Evolutionary conservation across 352 stramenopile genomes (phyloP).

Genomic region (Phytophthora tubulina): DNA sequence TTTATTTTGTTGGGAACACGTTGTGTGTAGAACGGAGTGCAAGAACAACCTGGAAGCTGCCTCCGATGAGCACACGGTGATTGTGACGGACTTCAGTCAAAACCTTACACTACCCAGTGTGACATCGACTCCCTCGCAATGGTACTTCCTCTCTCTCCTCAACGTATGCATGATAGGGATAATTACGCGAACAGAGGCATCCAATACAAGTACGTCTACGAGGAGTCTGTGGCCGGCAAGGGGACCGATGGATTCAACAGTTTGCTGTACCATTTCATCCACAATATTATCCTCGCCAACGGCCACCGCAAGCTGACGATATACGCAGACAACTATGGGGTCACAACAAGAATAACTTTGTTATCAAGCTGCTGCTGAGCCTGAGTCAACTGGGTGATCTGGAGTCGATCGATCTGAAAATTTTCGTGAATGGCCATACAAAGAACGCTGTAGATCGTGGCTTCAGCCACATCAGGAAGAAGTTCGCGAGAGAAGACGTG

Average conservation of each 20-base stretch:
- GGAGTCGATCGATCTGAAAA: neutral
- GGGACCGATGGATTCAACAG: constrained; percentile 20
- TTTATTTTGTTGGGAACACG: constrained; percentile 1
- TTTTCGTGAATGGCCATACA: neutral
- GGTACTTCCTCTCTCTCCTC: constrained; percentile 33
- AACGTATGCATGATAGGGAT: constrained; percentile 27
- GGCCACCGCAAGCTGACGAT: constrained; percentile 5
- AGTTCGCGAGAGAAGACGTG: too few relatives aligned
- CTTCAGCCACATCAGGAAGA: too few relatives aligned
- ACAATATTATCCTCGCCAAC: neutral
- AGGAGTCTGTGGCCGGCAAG: constrained; percentile 11
- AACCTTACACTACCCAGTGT: too few relatives aligned
- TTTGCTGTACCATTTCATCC: constrained; percentile 4
- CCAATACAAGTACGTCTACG: constrained; percentile 33
- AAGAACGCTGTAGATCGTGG: too few relatives aligned
- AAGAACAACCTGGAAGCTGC: neutral
- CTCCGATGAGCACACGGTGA: constrained; percentile 12
- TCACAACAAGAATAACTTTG: constrained; percentile 14
- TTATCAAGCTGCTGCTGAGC: constrained; percentile 3
- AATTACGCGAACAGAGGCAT: constrained; percentile 18
- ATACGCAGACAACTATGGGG: constrained; percentile 24
- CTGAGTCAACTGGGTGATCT: neutral
- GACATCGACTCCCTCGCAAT: neutral
- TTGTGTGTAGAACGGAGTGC: constrained; percentile 12
- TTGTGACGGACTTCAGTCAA: constrained; percentile 26